Evolutionary conservation across 2,329 filamentous ascomycete species (phyloP).

Genomic region (Hawksworthiomyces lignivorus): DNA sequence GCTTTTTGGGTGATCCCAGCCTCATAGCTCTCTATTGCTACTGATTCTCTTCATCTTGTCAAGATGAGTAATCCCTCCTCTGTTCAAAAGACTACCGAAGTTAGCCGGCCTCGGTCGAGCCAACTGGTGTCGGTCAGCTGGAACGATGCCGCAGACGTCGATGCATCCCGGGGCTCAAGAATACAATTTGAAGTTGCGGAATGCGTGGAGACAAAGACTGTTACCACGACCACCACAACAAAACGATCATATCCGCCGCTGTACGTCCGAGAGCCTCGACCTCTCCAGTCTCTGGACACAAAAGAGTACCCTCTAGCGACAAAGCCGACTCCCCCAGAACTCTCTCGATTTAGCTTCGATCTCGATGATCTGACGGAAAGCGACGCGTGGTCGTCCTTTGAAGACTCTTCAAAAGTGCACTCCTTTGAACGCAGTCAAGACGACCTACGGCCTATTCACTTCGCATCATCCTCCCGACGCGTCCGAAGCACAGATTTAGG

Average conservation of each 20-base stretch:
- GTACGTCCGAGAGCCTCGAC: slow-evolving; percentile 64
- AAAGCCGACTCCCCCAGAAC: slow-evolving; percentile 70
- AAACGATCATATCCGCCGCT: slow-evolving; percentile 80
- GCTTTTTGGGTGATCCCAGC: no score
- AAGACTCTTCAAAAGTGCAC: slow-evolving; percentile 11
- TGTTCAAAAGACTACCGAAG: slow-evolving; percentile 22
- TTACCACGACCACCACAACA: slow-evolving; percentile 89
- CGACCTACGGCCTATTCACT: not conserved
- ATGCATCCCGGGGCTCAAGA: slow-evolving; percentile 19
- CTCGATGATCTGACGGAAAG: slow-evolving; percentile 51
- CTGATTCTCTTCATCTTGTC: no score
- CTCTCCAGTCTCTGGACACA: slow-evolving; percentile 65
- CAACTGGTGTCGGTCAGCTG: slow-evolving; percentile 28
- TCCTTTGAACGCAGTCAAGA: slow-evolving; percentile 10
- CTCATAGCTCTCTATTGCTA: no score
- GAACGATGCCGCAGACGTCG: slow-evolving; percentile 23
- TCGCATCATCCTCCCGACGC: not conserved
- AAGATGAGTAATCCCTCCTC: slow-evolving; percentile 14
- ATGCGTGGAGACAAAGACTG: slow-evolving; percentile 60
- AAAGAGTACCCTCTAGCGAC: slow-evolving; percentile 86
- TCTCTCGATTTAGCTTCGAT: slow-evolving; percentile 71
- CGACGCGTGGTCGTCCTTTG: slow-evolving; percentile 19
- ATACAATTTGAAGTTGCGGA: slow-evolving; percentile 54
- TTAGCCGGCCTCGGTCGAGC: slow-evolving; percentile 25
- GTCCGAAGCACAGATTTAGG: slow-evolving; percentile 10